These are phyloP conservation scores for Coemansia sp. DNA, from an alignment of 192 early-diverging fungal species.

Conservation along the genomic window DNA sequence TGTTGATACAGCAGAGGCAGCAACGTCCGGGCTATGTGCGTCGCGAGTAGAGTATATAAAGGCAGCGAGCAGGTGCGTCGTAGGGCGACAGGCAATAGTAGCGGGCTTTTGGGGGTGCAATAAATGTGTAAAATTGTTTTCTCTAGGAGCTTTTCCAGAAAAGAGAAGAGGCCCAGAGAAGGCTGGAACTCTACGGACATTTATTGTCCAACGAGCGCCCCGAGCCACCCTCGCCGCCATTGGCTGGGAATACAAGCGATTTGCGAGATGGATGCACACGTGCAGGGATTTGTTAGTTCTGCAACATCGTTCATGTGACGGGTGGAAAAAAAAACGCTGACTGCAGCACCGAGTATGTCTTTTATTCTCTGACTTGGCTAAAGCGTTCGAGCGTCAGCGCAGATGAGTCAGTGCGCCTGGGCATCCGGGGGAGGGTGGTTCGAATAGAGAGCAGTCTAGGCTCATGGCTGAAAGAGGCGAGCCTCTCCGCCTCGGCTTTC, in stretches of 20 bases:
- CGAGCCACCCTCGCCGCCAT: slow-evolving; percentile 17
- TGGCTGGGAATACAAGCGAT: slow-evolving; percentile 38
- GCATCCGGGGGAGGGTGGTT: too few relatives aligned
- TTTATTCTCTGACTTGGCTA: too few relatives aligned
- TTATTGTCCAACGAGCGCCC: slow-evolving; percentile 42
- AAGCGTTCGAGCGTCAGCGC: too few relatives aligned
- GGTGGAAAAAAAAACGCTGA: not conserved
- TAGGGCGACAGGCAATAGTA: too few relatives aligned
- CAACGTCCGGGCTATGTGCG: not conserved
- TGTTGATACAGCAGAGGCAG: not conserved
- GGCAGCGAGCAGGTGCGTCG: too few relatives aligned
- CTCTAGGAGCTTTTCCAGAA: not conserved
- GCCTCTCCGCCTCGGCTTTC: not conserved
- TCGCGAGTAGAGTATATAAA: not conserved
- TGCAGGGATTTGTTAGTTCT: slow-evolving; percentile 18
- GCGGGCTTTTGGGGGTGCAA: too few relatives aligned
- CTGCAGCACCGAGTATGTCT: not conserved
- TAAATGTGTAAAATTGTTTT: not conserved
- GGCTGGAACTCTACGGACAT: slow-evolving; percentile 28
- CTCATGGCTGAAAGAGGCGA: not conserved
- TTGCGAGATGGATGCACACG: slow-evolving; percentile 24
- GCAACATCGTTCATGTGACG: not conserved
- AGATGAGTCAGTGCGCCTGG: too few relatives aligned
- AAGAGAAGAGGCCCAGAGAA: not conserved
- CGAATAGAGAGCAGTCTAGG: too few relatives aligned